Base-by-base conservation (phyloP, 1,139 yeast species). In the Hansenula sp. region DNA sequence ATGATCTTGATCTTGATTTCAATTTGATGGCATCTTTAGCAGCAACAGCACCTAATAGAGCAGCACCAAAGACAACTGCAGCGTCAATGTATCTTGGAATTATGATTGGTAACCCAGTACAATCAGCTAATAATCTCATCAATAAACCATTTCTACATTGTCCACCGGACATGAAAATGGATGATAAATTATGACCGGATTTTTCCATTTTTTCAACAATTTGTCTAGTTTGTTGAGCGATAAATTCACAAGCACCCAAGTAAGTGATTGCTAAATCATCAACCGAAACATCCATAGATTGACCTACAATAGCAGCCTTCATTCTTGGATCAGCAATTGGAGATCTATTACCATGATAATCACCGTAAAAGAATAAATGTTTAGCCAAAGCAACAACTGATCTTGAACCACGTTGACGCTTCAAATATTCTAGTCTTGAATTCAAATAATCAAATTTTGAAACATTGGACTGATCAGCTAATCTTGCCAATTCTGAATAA, bases 151-250 rank as follows among this genome's bases (percentile, higher is more conserved):
- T 93, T 62, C 97, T 79, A 66, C 97, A 90, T 66, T 93, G 99
- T 27, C 99, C 98, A 45, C 99, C 99, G 53, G 95, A 84, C 81
- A 93, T 83, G 67, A 84, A 93, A 49, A 93, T 81, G 39, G 89
- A 77, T 33, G 76, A 71, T 51, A 93, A 79, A 18, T 71, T 56
- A 68, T 91, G 96, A 6, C 99, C 99, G 4, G 84, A 73, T 44
- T 74, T 68, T 57, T 80, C 82, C 87, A 93, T 84, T 47, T 82
- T 81, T 53, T 88, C 95, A 31, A 93, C 82, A 60, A 93, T 93
- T 60, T 93, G 99, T 59, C 97, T 79, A 1, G 98, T 91, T 68
- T 93, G 99, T 63, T 90, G 96, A 44, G 96, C 97, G 65, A 93
- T 91, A 60, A 93, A 93, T 67, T 93, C 99, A 66, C 96, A 89